phyloP scores from a whole-genome alignment of 1,284 basidiomycete genomes.

The Pascua guehoae region DNA sequence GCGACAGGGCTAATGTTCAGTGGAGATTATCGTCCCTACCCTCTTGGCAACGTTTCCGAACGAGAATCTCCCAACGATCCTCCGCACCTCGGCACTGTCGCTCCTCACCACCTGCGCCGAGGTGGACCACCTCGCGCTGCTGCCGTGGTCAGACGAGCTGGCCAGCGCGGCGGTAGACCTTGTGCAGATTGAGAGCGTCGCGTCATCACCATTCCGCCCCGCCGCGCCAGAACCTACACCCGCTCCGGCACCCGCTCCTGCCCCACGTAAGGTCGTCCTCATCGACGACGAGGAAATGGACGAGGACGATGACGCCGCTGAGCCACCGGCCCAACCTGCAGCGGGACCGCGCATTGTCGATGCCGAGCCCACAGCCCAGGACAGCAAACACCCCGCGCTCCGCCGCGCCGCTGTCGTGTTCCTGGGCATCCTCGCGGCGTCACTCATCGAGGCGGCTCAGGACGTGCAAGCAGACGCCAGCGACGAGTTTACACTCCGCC shows the following conservation, averaged over 20 bases:
- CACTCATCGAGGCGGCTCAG: slow-evolving; percentile 30
- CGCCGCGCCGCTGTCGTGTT: slow-evolving; percentile 78
- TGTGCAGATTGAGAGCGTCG: slow-evolving; percentile 66
- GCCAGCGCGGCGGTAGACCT: slow-evolving; percentile 69
- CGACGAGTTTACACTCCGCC: slow-evolving; percentile 15
- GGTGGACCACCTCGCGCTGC: slow-evolving; percentile 60
- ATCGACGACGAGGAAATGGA: slow-evolving; percentile 21
- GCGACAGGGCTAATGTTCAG: slow-evolving; percentile 49
- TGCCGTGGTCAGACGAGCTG: slow-evolving; percentile 63
- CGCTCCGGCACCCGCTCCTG: neutral
- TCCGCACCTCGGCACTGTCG: slow-evolving; percentile 78
- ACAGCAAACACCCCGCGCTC: slow-evolving; percentile 70
- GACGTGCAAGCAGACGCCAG: slow-evolving; percentile 6
- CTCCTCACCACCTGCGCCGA: slow-evolving; percentile 70
- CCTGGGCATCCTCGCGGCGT: slow-evolving; percentile 62
- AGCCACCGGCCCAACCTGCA: neutral
- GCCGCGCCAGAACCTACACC: slow-evolving; percentile 1
- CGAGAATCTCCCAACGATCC: slow-evolving; percentile 61
- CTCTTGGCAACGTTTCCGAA: slow-evolving; percentile 62
- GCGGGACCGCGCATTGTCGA: slow-evolving; percentile 49
- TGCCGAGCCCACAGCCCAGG: slow-evolving; percentile 54
- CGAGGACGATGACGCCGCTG: slow-evolving; percentile 6
- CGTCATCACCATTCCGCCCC: slow-evolving; percentile 2
- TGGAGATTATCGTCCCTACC: slow-evolving; percentile 65
- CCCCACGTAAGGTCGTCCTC: slow-evolving; percentile 15